These are phyloP conservation scores for Aspergillus fischeri DNA, from an alignment of 2,329 filamentous ascomycete species.

Conservation along the genomic window DNA sequence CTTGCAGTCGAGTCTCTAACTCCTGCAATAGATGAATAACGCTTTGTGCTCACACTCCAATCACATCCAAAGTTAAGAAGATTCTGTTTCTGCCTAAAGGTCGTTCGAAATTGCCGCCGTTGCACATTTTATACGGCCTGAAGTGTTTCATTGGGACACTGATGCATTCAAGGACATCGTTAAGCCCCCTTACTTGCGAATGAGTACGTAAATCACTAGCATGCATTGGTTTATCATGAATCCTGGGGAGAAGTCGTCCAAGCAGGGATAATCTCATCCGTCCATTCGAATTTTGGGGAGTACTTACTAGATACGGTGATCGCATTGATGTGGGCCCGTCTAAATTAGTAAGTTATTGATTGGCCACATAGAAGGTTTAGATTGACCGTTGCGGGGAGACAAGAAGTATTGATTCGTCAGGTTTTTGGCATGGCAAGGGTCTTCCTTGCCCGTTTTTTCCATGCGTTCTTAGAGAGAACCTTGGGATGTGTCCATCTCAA, in stretches of 20 bases:
- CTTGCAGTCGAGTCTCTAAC: too few relatives aligned
- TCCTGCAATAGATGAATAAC: neutral
- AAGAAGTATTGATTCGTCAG: constrained; percentile 5
- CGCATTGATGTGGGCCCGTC: neutral
- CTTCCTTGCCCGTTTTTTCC: neutral
- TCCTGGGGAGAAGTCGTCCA: neutral
- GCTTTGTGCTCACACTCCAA: neutral
- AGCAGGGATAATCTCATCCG: neutral
- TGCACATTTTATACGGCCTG: neutral
- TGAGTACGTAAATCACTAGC: neutral
- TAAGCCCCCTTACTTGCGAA: neutral
- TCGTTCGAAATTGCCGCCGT: neutral
- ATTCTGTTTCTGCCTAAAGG: neutral
- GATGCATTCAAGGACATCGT: neutral
- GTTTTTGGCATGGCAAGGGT: constrained; percentile 3
- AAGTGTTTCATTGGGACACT: too few relatives aligned
- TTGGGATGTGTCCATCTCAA: neutral
- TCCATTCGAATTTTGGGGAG: neutral
- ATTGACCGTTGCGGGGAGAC: neutral
- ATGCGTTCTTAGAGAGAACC: neutral
- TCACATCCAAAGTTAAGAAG: neutral
- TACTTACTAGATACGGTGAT: neutral
- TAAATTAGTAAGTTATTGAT: neutral
- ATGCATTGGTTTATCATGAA: neutral
- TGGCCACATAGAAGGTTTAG: neutral